Evolutionary conservation across 1,284 basidiomycete genomes (phyloP).

Genomic region (Schizopora paradoxa): DNA sequence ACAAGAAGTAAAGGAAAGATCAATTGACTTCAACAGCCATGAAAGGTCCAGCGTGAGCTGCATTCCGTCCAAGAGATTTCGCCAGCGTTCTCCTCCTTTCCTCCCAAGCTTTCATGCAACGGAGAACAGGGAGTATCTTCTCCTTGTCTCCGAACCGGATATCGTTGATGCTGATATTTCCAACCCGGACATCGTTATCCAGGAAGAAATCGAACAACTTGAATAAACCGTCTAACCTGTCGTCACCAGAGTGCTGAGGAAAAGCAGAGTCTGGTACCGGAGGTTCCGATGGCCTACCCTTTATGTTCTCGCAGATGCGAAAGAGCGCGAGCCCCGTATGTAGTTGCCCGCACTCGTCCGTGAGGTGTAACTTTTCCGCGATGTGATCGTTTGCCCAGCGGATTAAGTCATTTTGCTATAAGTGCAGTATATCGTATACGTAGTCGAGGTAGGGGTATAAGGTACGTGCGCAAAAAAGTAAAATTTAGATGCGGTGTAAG

Average conservation of each 20-base stretch:
- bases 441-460: slow-evolving; percentile 15
- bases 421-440: slow-evolving; percentile 7
- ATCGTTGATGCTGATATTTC: slow-evolving; percentile 83
- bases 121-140: slow-evolving; percentile 73
- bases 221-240: slow-evolving; percentile 86
- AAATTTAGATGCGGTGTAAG: slow-evolving; percentile 15
- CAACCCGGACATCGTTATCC: slow-evolving; percentile 85
- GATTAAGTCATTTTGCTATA: slow-evolving; percentile 44
- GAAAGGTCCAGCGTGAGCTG: slow-evolving; percentile 13
- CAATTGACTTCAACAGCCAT: slow-evolving; percentile 13
- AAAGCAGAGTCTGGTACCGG: slow-evolving; percentile 77
- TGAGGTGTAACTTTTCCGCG: slow-evolving; percentile 62
- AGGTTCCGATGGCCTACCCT: slow-evolving; percentile 59
- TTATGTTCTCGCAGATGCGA: slow-evolving; percentile 72
- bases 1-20: background rate
- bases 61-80: slow-evolving; percentile 38
- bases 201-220: slow-evolving; percentile 84
- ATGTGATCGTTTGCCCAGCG: slow-evolving; percentile 85
- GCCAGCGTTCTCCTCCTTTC: slow-evolving; percentile 58
- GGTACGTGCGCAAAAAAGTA: slow-evolving; percentile 16
- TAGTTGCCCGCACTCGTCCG: slow-evolving; percentile 42
- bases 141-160: slow-evolving; percentile 73
- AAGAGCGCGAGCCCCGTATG: slow-evolving; percentile 70
- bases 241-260: slow-evolving; percentile 59
- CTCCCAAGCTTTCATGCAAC: slow-evolving; percentile 72